Evolutionary conservation across 1,284 basidiomycete genomes (phyloP).

Genomic region (Ustilago xerochloae): DNA sequence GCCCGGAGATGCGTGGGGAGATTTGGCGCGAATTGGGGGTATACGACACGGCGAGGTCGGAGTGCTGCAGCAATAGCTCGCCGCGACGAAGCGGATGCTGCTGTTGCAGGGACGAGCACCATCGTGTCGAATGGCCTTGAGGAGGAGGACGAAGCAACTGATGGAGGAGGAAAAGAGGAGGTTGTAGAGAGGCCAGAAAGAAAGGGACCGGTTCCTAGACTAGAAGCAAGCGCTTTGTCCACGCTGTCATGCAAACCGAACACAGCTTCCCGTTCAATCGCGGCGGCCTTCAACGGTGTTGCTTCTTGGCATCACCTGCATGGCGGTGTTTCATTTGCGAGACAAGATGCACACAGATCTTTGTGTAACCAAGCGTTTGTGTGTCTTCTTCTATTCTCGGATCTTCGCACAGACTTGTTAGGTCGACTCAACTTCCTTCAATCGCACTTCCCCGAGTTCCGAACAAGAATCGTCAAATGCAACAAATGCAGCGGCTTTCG

Average conservation of each 20-base stretch:
- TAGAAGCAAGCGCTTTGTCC: not conserved
- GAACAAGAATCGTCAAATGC: conserved; percentile 10
- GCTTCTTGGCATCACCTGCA: not conserved
- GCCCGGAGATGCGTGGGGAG: not conserved
- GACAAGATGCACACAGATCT: too few relatives aligned
- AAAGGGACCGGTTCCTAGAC: not conserved
- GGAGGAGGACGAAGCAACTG: not conserved
- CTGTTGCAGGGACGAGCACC: conserved; percentile 6
- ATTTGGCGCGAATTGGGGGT: not conserved
- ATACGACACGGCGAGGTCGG: not conserved
- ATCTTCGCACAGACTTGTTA: conserved; percentile 32
- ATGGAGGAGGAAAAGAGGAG: not conserved
- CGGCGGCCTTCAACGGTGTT: not conserved
- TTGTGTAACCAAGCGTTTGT: not conserved
- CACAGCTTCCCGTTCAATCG: not conserved
- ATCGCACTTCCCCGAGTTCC: conserved; percentile 16
- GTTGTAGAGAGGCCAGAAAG: too few relatives aligned
- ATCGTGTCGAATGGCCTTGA: conserved; percentile 1
- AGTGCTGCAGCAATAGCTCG: not conserved
- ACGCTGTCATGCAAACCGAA: not conserved
- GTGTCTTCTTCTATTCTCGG: too few relatives aligned
- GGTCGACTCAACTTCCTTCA: not conserved
- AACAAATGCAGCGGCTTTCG: not conserved
- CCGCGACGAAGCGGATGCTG: conserved; percentile 24
- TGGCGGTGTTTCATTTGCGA: not conserved